phyloP scores from a whole-genome alignment of 805 yeast genomes.

The Kodamaea restingae region DNA sequence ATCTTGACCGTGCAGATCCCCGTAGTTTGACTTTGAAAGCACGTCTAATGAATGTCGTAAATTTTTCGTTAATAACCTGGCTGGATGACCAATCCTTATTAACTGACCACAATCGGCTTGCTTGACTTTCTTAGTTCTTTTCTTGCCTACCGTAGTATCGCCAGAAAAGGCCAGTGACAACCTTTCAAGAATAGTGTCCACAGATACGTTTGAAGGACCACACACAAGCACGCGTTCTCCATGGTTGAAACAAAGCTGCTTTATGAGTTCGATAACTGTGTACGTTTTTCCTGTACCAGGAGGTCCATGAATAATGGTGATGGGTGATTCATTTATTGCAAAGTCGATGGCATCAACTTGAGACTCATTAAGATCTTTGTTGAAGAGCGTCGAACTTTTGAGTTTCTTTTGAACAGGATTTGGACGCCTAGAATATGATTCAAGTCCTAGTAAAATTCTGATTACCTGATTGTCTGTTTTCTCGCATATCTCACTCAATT shows the following conservation, averaged over 20 bases:
- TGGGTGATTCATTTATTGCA: conserved; percentile 51
- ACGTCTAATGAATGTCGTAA: conserved; percentile 74
- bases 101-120: conserved; percentile 34
- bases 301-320: conserved; percentile 70
- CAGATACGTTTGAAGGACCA: conserved; percentile 92
- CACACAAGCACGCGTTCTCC: conserved; percentile 68
- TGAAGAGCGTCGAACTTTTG: conserved; percentile 30
- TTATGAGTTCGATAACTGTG: conserved; percentile 75
- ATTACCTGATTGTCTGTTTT: conserved; percentile 27
- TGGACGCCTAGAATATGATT: conserved; percentile 20
- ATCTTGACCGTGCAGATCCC: conserved; percentile 38
- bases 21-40: conserved; percentile 53
- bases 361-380: conserved; percentile 54
- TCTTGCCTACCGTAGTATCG: conserved; percentile 12
- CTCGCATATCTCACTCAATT: conserved; percentile 47
- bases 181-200: conserved; percentile 85
- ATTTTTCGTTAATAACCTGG: conserved; percentile 63
- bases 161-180: conserved; percentile 36
- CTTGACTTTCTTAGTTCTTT: conserved; percentile 35
- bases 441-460: conserved; percentile 46
- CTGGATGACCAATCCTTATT: conserved; percentile 92
- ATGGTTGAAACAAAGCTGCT: conserved; percentile 53
- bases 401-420: neutral
- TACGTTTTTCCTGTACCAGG: conserved; percentile 84
- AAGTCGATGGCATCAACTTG: conserved; percentile 71